Conservation (phyloP, 148 eudicot species). For the Fagopyrum homotropicum region DNA sequence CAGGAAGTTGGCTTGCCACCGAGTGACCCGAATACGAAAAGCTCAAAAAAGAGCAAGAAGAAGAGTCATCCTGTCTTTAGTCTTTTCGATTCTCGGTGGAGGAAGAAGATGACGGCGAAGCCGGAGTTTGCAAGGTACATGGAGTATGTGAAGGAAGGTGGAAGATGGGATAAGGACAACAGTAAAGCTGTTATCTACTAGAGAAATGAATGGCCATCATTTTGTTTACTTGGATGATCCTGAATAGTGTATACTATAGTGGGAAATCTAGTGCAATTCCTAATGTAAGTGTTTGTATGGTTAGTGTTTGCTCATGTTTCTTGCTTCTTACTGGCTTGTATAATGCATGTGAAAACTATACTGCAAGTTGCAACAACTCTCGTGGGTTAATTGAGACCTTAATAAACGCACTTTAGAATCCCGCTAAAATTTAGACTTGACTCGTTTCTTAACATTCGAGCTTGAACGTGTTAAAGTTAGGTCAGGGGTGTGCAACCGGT, state of each 20-base stretch:
- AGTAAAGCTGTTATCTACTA: slow-evolving; percentile 26
- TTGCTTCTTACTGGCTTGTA: not conserved
- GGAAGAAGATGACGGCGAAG: slow-evolving; percentile 36
- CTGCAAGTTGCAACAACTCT: not conserved
- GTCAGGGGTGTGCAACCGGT: too few species aligned
- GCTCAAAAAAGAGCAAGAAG: not conserved
- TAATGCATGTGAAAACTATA: too few species aligned
- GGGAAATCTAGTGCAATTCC: not conserved
- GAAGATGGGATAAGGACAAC: slow-evolving; percentile 24
- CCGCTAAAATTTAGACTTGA: too few species aligned
- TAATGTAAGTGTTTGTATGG: not conserved
- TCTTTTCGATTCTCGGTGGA: slow-evolving; percentile 26
- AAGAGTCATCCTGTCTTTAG: slow-evolving; percentile 33
- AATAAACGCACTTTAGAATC: too few species aligned
- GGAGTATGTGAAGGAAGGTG: slow-evolving; percentile 39
- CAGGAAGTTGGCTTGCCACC: not conserved
- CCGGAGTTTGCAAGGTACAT: slow-evolving; percentile 42
- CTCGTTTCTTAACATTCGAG: too few species aligned
- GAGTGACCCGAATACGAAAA: not conserved
- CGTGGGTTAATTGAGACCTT: too few species aligned
- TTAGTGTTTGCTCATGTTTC: not conserved
- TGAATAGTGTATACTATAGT: not conserved
- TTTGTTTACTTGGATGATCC: not conserved
- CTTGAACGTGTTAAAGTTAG: too few species aligned
- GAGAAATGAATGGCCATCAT: slow-evolving; percentile 11